Conservation (phyloP, 371 early-diverging fungal genomes). For the Mucor lusitanicus region DNA sequence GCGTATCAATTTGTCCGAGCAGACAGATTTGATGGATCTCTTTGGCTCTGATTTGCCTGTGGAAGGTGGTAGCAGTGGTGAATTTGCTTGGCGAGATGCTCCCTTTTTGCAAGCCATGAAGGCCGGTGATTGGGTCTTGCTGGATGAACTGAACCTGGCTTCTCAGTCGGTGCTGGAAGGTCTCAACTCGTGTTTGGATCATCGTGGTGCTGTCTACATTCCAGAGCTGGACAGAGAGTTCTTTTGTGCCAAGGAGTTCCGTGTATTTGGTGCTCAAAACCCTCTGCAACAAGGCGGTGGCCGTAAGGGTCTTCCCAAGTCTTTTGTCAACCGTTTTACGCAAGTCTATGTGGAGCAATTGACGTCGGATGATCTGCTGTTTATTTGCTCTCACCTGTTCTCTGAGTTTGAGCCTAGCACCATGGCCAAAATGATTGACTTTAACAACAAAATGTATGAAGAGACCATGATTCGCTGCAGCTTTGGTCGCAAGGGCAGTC, state of each 20-base stretch:
- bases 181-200: constrained; percentile 98
- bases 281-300: constrained; percentile 97
- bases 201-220: constrained; percentile 94
- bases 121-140: constrained; percentile 96
- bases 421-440: constrained; percentile 79
- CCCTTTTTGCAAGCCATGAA: constrained; percentile 97
- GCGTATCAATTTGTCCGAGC: constrained; percentile 98
- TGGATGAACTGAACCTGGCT: constrained; percentile 99
- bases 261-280: constrained; percentile 99
- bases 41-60: constrained; percentile 98
- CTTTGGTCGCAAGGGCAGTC: constrained; percentile 88
- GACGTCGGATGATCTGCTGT: constrained; percentile 72
- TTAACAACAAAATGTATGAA: constrained; percentile 85
- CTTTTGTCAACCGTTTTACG: constrained; percentile 98
- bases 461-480: constrained; percentile 78
- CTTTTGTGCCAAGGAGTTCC: constrained; percentile 79
- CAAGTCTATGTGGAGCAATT: constrained; percentile 92
- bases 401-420: constrained; percentile 55
- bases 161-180: constrained; percentile 99
- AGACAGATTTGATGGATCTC: constrained; percentile 99
- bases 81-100: constrained; percentile 97
- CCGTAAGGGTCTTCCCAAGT: constrained; percentile 98
- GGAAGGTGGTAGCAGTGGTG: constrained; percentile 83
- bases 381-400: constrained; percentile 75
- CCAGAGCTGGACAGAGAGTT: constrained; percentile 92